Conservation (phyloP, 73 alveolate genomes). For the Paramecium tetraurelia region DNA sequence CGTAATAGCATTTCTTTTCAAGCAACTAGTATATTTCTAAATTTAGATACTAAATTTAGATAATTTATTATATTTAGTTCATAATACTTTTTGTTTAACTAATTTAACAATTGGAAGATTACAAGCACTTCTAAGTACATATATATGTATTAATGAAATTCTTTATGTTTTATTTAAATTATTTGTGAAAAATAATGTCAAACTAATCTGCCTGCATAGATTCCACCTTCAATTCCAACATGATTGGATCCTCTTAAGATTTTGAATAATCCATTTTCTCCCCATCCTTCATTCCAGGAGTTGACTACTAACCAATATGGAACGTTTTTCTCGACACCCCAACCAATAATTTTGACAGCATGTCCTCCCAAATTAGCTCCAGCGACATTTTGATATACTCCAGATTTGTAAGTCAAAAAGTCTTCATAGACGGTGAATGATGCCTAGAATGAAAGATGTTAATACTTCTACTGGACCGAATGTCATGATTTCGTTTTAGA, state of each 20-base stretch:
- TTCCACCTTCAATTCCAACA: slow-evolving; percentile 55
- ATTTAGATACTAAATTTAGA: no score
- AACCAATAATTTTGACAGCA: slow-evolving; percentile 91
- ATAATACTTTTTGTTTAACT: no score
- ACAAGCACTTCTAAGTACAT: no score
- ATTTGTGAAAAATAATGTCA: background rate
- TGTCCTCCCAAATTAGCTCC: slow-evolving; percentile 92
- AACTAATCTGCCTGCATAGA: slow-evolving; percentile 11
- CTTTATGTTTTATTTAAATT: background rate
- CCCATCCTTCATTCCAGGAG: slow-evolving; percentile 84
- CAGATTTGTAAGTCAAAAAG: slow-evolving; percentile 83
- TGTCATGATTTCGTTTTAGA: slow-evolving; percentile 66
- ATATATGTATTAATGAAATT: no score
- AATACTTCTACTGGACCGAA: slow-evolving; percentile 89
- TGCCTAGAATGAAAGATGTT: background rate
- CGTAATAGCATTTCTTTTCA: no score
- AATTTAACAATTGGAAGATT: no score
- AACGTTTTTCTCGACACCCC: slow-evolving; percentile 84
- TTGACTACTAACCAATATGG: slow-evolving; percentile 79
- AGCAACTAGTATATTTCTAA: no score
- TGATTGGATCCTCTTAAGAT: slow-evolving; percentile 60
- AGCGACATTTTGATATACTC: slow-evolving; percentile 85
- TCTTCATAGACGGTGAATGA: slow-evolving; percentile 94
- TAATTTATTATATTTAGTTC: no score
- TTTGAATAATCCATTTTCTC: slow-evolving; percentile 75